Conservation (phyloP, 2,329 filamentous ascomycete species). For the Macrophomina pseudophaseolina region DNA sequence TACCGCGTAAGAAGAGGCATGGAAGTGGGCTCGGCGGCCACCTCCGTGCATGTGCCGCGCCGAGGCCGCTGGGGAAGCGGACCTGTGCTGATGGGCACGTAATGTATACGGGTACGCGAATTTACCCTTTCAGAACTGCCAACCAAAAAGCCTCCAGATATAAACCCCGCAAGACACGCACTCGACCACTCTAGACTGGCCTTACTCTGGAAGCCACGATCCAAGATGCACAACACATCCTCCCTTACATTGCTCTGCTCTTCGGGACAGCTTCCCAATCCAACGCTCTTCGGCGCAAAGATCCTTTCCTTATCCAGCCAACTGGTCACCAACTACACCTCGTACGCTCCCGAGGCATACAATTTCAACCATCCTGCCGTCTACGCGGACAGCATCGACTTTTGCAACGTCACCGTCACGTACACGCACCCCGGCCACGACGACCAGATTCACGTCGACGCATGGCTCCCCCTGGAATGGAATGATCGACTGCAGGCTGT, state of each 20-base stretch:
- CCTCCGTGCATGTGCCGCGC: too few species aligned
- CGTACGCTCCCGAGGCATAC: conserved; percentile 26
- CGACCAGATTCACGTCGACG: conserved; percentile 28
- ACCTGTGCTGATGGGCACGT: too few species aligned
- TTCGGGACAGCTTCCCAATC: conserved; percentile 14
- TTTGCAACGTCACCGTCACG: conserved; percentile 33
- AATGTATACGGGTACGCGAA: not conserved
- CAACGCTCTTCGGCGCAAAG: conserved; percentile 28
- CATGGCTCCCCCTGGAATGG: conserved; percentile 42
- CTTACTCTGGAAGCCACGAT: not conserved
- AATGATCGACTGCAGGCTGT: conserved; percentile 41
- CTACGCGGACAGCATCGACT: conserved; percentile 20
- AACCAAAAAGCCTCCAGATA: not conserved
- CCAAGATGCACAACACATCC: conserved; percentile 24
- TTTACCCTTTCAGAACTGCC: not conserved
- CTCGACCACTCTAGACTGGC: not conserved
- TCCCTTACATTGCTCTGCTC: conserved; percentile 27
- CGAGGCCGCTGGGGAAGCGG: too few species aligned
- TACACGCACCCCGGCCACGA: conserved; percentile 31
- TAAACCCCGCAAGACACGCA: not conserved
- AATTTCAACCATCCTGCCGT: conserved; percentile 28
- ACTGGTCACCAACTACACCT: conserved; percentile 30
- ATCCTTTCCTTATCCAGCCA: conserved; percentile 29
- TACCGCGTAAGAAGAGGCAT: not conserved
- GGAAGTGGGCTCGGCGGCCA: too few species aligned